Percentiles rank a stretch among this genome's conserved stretches.
Conservation (phyloP, 768 basidiomycete species). For the Cytidiella melzeri region DNA sequence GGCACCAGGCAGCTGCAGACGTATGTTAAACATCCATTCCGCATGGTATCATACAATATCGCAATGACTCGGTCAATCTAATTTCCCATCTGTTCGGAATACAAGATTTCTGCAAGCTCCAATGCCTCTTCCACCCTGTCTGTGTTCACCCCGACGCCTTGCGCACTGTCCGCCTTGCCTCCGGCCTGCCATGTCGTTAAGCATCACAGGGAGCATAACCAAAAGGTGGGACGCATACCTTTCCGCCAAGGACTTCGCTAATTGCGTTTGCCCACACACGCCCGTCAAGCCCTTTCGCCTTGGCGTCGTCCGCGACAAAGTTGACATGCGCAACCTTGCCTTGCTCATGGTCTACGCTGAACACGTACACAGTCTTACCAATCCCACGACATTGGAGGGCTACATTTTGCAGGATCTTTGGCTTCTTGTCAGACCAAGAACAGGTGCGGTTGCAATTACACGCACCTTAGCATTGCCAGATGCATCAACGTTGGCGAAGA, state of each 20-base stretch:
- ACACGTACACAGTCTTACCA: constrained; percentile 80
- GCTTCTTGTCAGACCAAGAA: constrained; percentile 2
- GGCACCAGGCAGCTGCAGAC: no score
- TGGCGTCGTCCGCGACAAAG: constrained; percentile 58
- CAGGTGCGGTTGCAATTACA: background rate
- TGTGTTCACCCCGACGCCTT: constrained; percentile 75
- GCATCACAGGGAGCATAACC: background rate
- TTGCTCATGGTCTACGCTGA: constrained; percentile 65
- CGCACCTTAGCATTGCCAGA: constrained; percentile 82
- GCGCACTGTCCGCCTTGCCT: constrained; percentile 88
- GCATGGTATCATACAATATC: no score
- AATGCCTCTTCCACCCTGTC: constrained; percentile 65
- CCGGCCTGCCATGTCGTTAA: constrained; percentile 58
- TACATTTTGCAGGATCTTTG: constrained; percentile 69
- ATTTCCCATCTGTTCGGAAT: constrained; percentile 4
- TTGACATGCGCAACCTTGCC: constrained; percentile 87
- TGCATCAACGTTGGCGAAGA: constrained; percentile 65
- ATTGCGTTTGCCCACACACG: constrained; percentile 84
- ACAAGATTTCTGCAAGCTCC: constrained; percentile 40
- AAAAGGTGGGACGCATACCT: constrained; percentile 46
- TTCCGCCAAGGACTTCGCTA: constrained; percentile 79
- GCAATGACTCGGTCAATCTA: no score
- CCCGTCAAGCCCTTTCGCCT: constrained; percentile 69
- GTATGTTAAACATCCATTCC: no score
- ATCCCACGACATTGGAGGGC: constrained; percentile 74